Evolutionary conservation across 768 basidiomycete genomes (phyloP).

Genomic region (Suillus sp.): DNA sequence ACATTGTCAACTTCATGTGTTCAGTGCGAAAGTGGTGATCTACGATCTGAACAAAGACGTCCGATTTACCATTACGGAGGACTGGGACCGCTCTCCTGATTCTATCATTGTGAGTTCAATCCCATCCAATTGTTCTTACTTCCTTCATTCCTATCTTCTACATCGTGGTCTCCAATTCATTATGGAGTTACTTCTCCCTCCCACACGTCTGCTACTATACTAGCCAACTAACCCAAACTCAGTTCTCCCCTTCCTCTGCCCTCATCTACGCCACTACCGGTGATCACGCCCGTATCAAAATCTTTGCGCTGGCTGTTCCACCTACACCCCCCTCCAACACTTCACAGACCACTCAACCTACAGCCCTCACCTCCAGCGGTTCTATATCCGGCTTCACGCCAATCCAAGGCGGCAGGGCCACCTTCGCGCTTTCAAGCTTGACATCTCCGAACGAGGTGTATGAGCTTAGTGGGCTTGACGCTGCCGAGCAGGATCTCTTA

Average conservation of each 20-base stretch:
- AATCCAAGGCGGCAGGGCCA: conserved; percentile 59
- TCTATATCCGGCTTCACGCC: conserved; percentile 63
- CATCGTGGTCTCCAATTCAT: neutral
- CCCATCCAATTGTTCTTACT: neutral
- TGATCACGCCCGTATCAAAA: conserved; percentile 75
- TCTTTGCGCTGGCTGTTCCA: conserved; percentile 72
- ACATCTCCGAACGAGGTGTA: conserved; percentile 81
- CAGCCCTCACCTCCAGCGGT: conserved; percentile 58
- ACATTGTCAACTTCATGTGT: neutral
- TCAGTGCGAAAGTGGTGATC: conserved; percentile 73
- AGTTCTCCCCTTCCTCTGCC: conserved; percentile 77
- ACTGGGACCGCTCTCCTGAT: conserved; percentile 84
- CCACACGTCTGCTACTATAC: neutral
- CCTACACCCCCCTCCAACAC: conserved; percentile 57
- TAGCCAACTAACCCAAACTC: neutral
- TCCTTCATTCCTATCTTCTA: neutral
- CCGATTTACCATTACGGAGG: conserved; percentile 71
- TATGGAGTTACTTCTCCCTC: neutral
- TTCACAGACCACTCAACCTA: conserved; percentile 52
- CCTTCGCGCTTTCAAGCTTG: conserved; percentile 75
- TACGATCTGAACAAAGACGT: conserved; percentile 70
- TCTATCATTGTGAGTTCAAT: neutral
- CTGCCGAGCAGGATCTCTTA: conserved; percentile 44
- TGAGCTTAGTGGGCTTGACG: conserved; percentile 52
- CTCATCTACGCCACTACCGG: conserved; percentile 76